Evolutionary conservation across 2,329 filamentous ascomycete genomes (phyloP), one percentile per base, ranked within the genome.

Genomic region (Alternaria sp.): DNA sequence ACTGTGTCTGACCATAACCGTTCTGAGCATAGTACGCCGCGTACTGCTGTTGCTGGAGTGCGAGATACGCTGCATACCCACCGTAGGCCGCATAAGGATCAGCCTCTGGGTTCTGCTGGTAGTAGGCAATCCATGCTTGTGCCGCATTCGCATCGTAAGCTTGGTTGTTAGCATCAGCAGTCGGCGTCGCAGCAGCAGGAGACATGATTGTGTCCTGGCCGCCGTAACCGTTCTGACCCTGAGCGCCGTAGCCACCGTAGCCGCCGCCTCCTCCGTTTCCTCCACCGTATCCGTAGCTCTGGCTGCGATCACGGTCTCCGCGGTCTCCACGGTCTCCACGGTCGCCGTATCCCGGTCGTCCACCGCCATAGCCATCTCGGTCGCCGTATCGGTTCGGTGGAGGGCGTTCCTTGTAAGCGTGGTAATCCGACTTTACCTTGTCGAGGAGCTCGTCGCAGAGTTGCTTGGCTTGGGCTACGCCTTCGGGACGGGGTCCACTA

Each of bases 81-180:
- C 95, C 95, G 72, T 96, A 97, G 9, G 92, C 89, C 45, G 93
- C 93, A 78, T 97, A 97, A 0, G 94, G 95, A 75, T 97, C 93
- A 66, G 87, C 84, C 90, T 90, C 78, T 95, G 96, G 67, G 90
- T 37, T 91, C 88, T 60, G 88, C 33, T 85, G 86, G 60, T 77
- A 75, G 62, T 75, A 75, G 28, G 71, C 74, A 65, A 94, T 95
- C 79, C 96, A 96, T 78, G 94, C 90, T 78, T 96, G 96, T 75
- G 95, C 92, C 18, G 91, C 89, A 56, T 88, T 88, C 78, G 96
- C 96, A 72, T 96, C 92, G 57, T 83, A 80, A 56, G 77, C 71
- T 55, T 75, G 71, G 46, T 61, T 67, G 57, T 73, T 76, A 9
- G 79, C 75, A 25, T 86, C 80, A 11, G 86, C 80, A 18, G 83